Conservation (phyloP, 768 basidiomycete genomes). For the Vararia minispora region DNA sequence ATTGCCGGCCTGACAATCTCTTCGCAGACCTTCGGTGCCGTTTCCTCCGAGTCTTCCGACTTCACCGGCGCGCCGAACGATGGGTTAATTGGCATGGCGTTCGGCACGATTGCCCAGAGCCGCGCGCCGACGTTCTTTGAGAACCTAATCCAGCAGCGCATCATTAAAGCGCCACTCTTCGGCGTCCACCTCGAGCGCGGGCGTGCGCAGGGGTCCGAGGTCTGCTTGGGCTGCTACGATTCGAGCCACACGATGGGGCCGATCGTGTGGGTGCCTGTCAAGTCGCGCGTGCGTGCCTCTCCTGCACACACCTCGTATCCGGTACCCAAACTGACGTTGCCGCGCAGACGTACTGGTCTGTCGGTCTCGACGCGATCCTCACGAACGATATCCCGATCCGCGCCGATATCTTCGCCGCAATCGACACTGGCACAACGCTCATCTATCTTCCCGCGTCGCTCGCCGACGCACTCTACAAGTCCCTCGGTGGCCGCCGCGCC, state of each 20-base stretch:
- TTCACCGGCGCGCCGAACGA: conserved; percentile 40
- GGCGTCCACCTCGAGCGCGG: conserved; percentile 44
- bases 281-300: conserved; percentile 19
- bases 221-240: conserved; percentile 35
- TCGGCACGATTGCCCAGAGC: conserved; percentile 39
- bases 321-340: not conserved
- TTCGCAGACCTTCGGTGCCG: conserved; percentile 48
- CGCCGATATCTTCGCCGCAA: conserved; percentile 30
- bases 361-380: conserved; percentile 34
- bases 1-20: conserved; percentile 33
- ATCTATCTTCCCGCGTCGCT: conserved; percentile 42
- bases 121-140: conserved; percentile 50
- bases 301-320: not conserved
- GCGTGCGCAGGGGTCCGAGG: conserved; percentile 34
- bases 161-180: conserved; percentile 38
- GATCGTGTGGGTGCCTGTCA: conserved; percentile 28
- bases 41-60: conserved; percentile 32
- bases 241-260: conserved; percentile 24
- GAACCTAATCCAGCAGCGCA: conserved; percentile 35
- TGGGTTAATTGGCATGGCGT: conserved; percentile 54
- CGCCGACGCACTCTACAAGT: conserved; percentile 34
- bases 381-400: conserved; percentile 19
- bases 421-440: conserved; percentile 60
- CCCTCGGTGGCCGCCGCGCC: conserved; percentile 36
- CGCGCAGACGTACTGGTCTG: conserved; percentile 49